Percentiles rank a stretch among this genome's conserved stretches.
Conservation (phyloP, 2,329 filamentous ascomycete species). For the Madurella fahalii region DNA sequence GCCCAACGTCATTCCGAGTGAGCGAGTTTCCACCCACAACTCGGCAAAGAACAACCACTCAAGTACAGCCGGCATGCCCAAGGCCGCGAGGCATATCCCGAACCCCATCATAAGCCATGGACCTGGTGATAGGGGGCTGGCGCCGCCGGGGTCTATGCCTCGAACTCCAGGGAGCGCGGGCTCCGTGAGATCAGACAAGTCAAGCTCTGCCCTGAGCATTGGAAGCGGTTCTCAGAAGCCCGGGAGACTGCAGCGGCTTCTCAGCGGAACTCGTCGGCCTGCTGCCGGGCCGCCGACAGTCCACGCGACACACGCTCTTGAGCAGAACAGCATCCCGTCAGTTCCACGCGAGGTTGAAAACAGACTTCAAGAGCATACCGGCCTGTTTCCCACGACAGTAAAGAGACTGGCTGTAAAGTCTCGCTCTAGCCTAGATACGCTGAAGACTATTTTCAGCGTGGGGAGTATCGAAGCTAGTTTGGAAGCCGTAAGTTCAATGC, state of each 20-base stretch:
- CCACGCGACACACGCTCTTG: slow-evolving; percentile 32
- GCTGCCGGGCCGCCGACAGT: slow-evolving; percentile 29
- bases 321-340: slow-evolving; percentile 33
- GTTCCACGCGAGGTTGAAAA: slow-evolving; percentile 35
- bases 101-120: slow-evolving; percentile 19
- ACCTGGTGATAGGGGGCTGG: slow-evolving; percentile 14
- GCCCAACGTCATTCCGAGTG: slow-evolving; percentile 9
- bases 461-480: slow-evolving; percentile 40
- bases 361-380: slow-evolving; percentile 35
- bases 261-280: slow-evolving; percentile 33
- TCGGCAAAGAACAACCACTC: slow-evolving; percentile 3
- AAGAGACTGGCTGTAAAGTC: slow-evolving; percentile 37
- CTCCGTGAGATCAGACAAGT: slow-evolving; percentile 29
- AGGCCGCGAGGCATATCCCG: slow-evolving; percentile 21
- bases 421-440: slow-evolving; percentile 43
- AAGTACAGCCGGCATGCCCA: slow-evolving; percentile 3
- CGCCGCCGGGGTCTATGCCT: slow-evolving; percentile 25
- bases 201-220: slow-evolving; percentile 33
- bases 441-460: slow-evolving; percentile 49
- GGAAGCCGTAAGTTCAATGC: slow-evolving; percentile 21
- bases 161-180: slow-evolving; percentile 28
- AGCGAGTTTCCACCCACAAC: slow-evolving; percentile 1
- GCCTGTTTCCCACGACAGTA: slow-evolving; percentile 32
- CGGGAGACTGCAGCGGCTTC: slow-evolving; percentile 38
- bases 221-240: slow-evolving; percentile 34